A percentile compares a stretch with the other conserved stretches of the same genome.
These are phyloP conservation scores for Ophiocordyceps sinensis DNA, from an alignment of 2,329 filamentous ascomycete species.

Conservation along the genomic window DNA sequence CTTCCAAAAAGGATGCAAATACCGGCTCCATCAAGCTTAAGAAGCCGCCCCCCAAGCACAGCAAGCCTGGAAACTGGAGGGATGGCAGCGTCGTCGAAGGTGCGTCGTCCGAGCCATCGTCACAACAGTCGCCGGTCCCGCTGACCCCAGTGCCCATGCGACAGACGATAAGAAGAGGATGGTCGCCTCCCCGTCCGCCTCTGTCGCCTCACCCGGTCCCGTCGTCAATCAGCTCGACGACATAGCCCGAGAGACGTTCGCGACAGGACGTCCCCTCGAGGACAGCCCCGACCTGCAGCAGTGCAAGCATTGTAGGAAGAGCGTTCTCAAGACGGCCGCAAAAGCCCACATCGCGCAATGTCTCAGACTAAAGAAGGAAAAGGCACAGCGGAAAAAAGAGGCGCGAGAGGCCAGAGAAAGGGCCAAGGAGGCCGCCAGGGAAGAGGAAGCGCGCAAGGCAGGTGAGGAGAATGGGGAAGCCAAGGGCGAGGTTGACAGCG, in stretches of 20 bases:
- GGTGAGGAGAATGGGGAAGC: conserved; percentile 33
- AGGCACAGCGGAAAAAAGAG: conserved; percentile 64
- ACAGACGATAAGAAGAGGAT: conserved; percentile 42
- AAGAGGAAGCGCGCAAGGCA: conserved; percentile 38
- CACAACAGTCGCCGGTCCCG: background rate
- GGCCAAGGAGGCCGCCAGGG: conserved; percentile 45
- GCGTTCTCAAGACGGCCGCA: conserved; percentile 60
- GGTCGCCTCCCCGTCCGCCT: conserved; percentile 24
- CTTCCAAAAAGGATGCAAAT: conserved; percentile 38
- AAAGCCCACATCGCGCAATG: conserved; percentile 73
- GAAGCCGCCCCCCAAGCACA: conserved; percentile 46
- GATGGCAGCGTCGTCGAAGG: conserved; percentile 51
- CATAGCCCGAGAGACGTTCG: conserved; percentile 62
- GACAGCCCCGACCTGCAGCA: conserved; percentile 66
- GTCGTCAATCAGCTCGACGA: conserved; percentile 60
- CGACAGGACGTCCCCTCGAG: conserved; percentile 66
- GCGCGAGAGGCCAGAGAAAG: conserved; percentile 56
- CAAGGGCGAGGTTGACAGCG: conserved; percentile 34
- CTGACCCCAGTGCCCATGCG: background rate
- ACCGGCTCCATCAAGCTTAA: conserved; percentile 46
- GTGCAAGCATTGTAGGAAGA: conserved; percentile 93
- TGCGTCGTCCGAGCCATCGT: conserved; percentile 18
- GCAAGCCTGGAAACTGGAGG: conserved; percentile 56
- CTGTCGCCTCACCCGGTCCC: conserved; percentile 35
- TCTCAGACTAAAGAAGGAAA: conserved; percentile 70